Evolutionary conservation across 179 eudicot species (phyloP).

Genomic region (Drosera spatulata): DNA sequence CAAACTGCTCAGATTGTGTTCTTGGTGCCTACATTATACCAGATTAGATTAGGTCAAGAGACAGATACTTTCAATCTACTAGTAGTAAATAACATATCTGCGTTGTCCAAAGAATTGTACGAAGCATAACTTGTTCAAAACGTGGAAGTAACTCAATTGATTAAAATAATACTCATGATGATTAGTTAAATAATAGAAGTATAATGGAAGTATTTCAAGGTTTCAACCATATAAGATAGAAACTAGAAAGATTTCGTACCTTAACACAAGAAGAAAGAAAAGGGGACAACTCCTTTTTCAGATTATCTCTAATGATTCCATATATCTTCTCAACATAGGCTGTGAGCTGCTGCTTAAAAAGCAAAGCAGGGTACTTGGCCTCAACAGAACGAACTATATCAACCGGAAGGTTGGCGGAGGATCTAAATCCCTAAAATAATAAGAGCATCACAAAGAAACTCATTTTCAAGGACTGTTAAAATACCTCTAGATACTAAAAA

Average conservation of each 20-base stretch:
- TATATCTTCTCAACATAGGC: conserved; percentile 79
- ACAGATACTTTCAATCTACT: conserved; percentile 10
- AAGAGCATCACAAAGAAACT: no score
- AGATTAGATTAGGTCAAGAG: no score
- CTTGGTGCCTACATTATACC: conserved; percentile 20
- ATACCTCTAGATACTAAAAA: no score
- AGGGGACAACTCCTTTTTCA: conserved; percentile 44
- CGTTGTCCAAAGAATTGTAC: no score
- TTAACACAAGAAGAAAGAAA: conserved; percentile 54
- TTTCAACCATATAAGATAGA: no score
- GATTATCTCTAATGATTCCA: conserved; percentile 60
- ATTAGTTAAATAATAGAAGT: no score
- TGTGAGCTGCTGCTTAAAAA: conserved; percentile 78
- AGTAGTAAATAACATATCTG: conserved; percentile 10
- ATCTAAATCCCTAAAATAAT: conserved; percentile 52
- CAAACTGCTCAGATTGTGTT: conserved; percentile 9
- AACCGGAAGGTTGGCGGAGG: conserved; percentile 45
- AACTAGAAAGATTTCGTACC: conserved; percentile 20
- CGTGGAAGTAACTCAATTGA: no score
- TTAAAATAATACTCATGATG: no score
- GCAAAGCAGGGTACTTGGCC: conserved; percentile 84
- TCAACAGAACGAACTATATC: conserved; percentile 54
- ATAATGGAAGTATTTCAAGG: no score
- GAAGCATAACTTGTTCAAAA: no score
- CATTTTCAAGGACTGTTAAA: no score